phyloP scores from a whole-genome alignment of 2,329 filamentous ascomycete species.

The Zalaria sp. region DNA sequence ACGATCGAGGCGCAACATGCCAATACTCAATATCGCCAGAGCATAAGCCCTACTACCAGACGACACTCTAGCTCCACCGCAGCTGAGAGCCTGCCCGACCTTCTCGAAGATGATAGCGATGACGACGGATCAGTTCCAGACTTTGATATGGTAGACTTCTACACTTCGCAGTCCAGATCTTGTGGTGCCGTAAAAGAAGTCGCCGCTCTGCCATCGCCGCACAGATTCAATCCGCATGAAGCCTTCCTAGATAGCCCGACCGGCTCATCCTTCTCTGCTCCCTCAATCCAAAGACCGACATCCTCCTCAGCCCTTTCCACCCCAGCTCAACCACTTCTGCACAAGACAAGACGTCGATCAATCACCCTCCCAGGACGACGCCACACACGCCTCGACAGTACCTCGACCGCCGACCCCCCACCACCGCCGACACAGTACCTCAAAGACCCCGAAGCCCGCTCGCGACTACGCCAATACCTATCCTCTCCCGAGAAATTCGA shows the following conservation, averaged over 20 bases:
- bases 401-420: background rate
- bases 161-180: no score
- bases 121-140: no score
- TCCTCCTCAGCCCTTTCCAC: background rate
- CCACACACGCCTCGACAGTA: background rate
- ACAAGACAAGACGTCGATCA: background rate
- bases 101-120: no score
- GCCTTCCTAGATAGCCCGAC: no score
- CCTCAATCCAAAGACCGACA: background rate
- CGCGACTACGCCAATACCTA: slow-evolving; percentile 74
- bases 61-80: background rate
- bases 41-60: background rate
- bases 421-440: slow-evolving; percentile 46
- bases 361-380: background rate
- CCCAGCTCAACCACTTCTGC: background rate
- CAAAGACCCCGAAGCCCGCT: slow-evolving; percentile 74
- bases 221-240: no score
- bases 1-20: background rate
- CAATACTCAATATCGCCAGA: no score
- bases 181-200: no score
- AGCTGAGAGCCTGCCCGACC: no score
- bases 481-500: slow-evolving; percentile 91
- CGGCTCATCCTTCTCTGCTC: no score
- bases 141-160: no score
- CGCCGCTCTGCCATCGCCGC: no score